Base-by-base conservation (phyloP, 345 rosid genomes). In the Acer saccharum region DNA sequence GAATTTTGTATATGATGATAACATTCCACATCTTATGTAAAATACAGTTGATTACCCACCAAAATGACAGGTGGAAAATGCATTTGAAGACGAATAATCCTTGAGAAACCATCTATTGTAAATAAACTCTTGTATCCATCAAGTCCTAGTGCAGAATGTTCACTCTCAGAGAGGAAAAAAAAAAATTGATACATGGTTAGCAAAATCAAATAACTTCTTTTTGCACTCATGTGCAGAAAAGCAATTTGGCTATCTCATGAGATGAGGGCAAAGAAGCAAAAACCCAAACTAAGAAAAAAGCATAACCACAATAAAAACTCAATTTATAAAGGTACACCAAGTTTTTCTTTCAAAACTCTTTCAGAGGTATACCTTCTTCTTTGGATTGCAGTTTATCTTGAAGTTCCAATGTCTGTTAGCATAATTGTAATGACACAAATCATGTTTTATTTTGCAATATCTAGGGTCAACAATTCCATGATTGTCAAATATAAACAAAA, bases 41-140 rank as follows among this genome's bases (percentile, higher is more conserved):
- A 76, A 79, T 35, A 18, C 4, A 27, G 25, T 20, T 32, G 55
- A 54, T 73, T 41, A 18, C 75, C 17, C 86, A 96, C 99, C 98
- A 90, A 68, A 1, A 80, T 46, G 65, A 90, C 50, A 7, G 93
- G 98, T 35, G 94, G 97, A 78, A 92, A 82, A 23, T 82, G 76
- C 72, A 66, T 78, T 78, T 85, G 93, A 76, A 85, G 84, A 27
- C 72, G 84, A 29, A 29, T 29, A 54, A 89, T 67, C 86, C 89
- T 86, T 4, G 92, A 85, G 87, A 96, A 94, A 70, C 92, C 97
- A 77, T 86, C 83, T 58, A 83, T 81, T 14, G 81, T 72, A 81
- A 86, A 89, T 74, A 92, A 89, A 78, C 98, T 91, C 78, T 88
- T 73, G 87, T 84, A 94, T 75, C 98, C 98, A 78, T 81, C 89